phyloP scores from a whole-genome alignment of 768 basidiomycete genomes.

The Lactarius psammicola region DNA sequence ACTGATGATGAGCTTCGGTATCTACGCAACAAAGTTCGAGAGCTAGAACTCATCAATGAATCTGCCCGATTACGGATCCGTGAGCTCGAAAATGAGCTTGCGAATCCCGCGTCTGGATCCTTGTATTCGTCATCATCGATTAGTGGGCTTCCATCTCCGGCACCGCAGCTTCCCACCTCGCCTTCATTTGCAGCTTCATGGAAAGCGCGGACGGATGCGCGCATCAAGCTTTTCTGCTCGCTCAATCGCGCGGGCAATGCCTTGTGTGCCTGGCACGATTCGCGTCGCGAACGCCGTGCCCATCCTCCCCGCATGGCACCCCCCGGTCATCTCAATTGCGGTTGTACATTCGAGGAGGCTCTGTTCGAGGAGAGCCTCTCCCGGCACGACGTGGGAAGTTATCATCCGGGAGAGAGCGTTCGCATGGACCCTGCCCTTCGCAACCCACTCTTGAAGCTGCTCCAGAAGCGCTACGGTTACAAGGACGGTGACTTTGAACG shows the following conservation, averaged over 20 bases:
- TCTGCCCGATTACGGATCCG: slow-evolving; percentile 48
- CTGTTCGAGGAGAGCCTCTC: slow-evolving; percentile 84
- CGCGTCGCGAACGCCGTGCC: slow-evolving; percentile 73
- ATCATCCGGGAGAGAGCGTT: slow-evolving; percentile 79
- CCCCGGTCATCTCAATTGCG: slow-evolving; percentile 75
- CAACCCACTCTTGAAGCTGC: slow-evolving; percentile 71
- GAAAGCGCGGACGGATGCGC: slow-evolving; percentile 71
- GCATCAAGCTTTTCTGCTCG: slow-evolving; percentile 70
- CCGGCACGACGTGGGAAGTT: slow-evolving; percentile 76
- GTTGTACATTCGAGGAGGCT: slow-evolving; percentile 80
- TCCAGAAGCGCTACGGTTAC: slow-evolving; percentile 73
- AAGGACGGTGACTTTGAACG: slow-evolving; percentile 85
- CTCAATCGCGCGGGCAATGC: slow-evolving; percentile 86
- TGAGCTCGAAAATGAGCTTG: slow-evolving; percentile 49
- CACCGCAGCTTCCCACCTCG: slow-evolving; percentile 40
- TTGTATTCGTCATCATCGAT: slow-evolving; percentile 27
- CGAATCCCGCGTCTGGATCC: slow-evolving; percentile 32
- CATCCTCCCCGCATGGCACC: slow-evolving; percentile 82
- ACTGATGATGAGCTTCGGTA: slow-evolving; percentile 51
- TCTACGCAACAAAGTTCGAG: slow-evolving; percentile 57
- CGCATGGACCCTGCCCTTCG: slow-evolving; percentile 87
- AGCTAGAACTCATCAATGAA: slow-evolving; percentile 61
- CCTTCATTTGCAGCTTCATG: slow-evolving; percentile 57
- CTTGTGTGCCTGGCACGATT: slow-evolving; percentile 88
- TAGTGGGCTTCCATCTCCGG: slow-evolving; percentile 35